phyloP scores from a whole-genome alignment of 208 protist species.

The Plasmodiophora brassicae region DNA sequence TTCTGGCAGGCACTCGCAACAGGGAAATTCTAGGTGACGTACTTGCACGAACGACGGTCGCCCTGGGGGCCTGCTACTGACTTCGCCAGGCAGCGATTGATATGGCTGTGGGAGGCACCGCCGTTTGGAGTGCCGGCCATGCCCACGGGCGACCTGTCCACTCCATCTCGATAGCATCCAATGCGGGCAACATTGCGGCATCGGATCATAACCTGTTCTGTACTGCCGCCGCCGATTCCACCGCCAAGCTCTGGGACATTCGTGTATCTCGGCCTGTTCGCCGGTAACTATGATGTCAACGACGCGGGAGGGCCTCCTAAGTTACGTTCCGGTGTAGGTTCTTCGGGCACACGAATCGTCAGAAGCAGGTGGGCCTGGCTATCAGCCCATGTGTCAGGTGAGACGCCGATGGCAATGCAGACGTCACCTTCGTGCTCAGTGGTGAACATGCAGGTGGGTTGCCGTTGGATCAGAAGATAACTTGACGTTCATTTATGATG shows the following conservation, averaged over 20 bases:
- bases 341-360: not conserved
- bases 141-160: not conserved
- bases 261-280: not conserved
- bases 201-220: not conserved
- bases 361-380: not conserved
- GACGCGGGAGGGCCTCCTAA: not conserved
- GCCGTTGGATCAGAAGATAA: conserved; percentile 4
- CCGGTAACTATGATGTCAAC: not conserved
- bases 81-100: not conserved
- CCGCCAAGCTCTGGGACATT: conserved; percentile 17
- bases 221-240: conserved; percentile 10
- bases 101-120: not conserved
- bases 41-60: no score
- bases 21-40: not conserved
- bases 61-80: no score
- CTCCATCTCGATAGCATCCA: not conserved
- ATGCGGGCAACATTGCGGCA: not conserved
- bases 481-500: not conserved
- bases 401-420: no score
- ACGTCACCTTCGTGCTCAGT: no score
- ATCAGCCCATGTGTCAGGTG: not conserved
- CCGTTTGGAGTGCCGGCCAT: not conserved
- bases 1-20: not conserved
- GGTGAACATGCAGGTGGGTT: no score
- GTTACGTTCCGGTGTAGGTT: not conserved